Conservation (phyloP, 2,329 filamentous ascomycete species). For the Malbranchea zuffiana region DNA sequence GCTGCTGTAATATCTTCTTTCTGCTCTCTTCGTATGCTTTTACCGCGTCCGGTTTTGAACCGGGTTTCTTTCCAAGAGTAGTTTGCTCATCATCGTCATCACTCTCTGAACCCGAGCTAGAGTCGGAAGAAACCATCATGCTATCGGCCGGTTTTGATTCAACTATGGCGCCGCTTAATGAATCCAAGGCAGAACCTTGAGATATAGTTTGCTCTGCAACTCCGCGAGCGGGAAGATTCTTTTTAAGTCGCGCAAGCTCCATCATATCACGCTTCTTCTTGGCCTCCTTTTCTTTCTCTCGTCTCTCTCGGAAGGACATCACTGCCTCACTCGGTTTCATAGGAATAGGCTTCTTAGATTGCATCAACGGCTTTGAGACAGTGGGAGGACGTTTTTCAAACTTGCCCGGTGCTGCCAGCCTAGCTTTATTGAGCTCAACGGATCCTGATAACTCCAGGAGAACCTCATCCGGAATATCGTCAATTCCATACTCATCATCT, state of each 20-base stretch:
- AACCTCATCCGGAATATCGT: conserved; percentile 32
- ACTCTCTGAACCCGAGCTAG: conserved; percentile 59
- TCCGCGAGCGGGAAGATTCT: conserved; percentile 39
- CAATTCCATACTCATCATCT: conserved; percentile 36
- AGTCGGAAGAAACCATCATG: conserved; percentile 69
- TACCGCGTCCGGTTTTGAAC: conserved; percentile 31
- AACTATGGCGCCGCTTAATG: conserved; percentile 63
- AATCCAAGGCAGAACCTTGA: conserved; percentile 66
- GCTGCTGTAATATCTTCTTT: conserved; percentile 42
- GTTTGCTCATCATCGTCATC: conserved; percentile 57
- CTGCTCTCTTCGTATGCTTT: conserved; percentile 39
- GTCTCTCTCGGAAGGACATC: conserved; percentile 58
- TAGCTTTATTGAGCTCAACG: conserved; percentile 32
- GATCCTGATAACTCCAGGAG: conserved; percentile 33
- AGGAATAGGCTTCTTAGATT: conserved; percentile 14
- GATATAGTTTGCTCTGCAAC: conserved; percentile 50
- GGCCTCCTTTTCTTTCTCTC: conserved; percentile 63
- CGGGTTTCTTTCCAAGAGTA: conserved; percentile 28
- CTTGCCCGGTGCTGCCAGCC: conserved; percentile 16
- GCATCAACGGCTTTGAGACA: conserved; percentile 12
- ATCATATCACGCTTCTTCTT: conserved; percentile 62
- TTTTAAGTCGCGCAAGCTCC: conserved; percentile 59
- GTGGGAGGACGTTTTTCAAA: conserved; percentile 12
- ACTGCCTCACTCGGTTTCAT: conserved; percentile 26
- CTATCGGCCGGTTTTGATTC: conserved; percentile 66